Conservation (phyloP, 2,329 filamentous ascomycete genomes). For the Beauveria brongniartii region DNA sequence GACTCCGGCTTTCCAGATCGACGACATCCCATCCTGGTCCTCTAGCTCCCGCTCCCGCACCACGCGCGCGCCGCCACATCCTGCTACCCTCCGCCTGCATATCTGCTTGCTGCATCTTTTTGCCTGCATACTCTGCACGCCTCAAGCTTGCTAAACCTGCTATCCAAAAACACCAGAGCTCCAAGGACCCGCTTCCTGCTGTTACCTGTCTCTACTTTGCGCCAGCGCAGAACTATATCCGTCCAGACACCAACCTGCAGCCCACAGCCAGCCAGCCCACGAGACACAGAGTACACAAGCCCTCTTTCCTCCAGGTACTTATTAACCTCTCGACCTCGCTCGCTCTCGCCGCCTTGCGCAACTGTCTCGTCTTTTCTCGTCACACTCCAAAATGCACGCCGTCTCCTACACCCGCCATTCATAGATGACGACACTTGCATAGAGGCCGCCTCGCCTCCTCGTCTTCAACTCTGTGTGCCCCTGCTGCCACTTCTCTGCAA, state of each 20-base stretch:
- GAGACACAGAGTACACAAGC: slow-evolving; percentile 4
- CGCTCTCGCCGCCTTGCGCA: slow-evolving; percentile 2
- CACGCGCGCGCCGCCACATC: slow-evolving; percentile 6
- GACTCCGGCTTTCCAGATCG: neutral
- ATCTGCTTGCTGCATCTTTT: slow-evolving; percentile 1
- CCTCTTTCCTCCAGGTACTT: neutral
- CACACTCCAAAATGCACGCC: slow-evolving; percentile 8
- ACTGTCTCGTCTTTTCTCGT: slow-evolving; percentile 2
- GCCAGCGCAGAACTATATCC: neutral
- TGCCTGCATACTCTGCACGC: neutral
- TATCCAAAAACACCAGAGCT: neutral
- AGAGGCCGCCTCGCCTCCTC: slow-evolving; percentile 4
- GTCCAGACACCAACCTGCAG: neutral
- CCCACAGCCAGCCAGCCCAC: neutral
- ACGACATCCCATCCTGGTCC: neutral
- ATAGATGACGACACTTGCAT: slow-evolving; percentile 10
- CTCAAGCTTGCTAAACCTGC: neutral
- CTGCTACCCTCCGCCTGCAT: neutral
- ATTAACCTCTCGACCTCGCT: slow-evolving; percentile 7
- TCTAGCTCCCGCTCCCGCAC: slow-evolving; percentile 11
- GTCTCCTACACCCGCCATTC: slow-evolving; percentile 1
- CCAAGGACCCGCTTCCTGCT: neutral
- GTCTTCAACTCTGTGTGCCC: neutral
- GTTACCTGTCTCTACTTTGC: neutral
- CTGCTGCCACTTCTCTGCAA: neutral